Conservation (phyloP, 139 green algal genomes). For the Nannochloris sp. region DNA sequence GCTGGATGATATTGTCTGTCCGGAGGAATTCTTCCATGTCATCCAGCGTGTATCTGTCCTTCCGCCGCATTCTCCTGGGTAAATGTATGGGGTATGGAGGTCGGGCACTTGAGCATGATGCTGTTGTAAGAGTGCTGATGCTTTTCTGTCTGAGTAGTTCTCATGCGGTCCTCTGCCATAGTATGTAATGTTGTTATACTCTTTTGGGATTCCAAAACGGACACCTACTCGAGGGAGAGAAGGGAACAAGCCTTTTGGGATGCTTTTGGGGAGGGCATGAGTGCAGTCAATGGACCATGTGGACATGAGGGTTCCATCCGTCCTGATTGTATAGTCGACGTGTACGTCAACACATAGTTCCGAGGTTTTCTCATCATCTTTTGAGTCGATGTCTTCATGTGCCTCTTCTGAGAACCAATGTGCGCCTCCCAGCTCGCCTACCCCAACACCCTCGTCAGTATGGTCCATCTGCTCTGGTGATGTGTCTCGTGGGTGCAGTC, state of each 20-base stretch:
- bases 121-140: slow-evolving; percentile 25
- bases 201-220: slow-evolving; percentile 19
- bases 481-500: no score
- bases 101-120: slow-evolving; percentile 25
- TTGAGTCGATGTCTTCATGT: neutral
- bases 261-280: slow-evolving; percentile 41
- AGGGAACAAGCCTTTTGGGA: slow-evolving; percentile 25
- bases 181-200: neutral
- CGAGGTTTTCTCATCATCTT: neutral
- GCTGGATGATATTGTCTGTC: slow-evolving; percentile 7
- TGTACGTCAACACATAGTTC: slow-evolving; percentile 35
- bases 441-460: slow-evolving; percentile 25
- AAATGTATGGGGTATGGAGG: slow-evolving; percentile 80
- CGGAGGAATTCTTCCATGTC: slow-evolving; percentile 14
- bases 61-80: slow-evolving; percentile 67
- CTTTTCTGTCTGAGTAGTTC: slow-evolving; percentile 81
- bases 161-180: slow-evolving; percentile 81
- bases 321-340: slow-evolving; percentile 15
- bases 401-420: slow-evolving; percentile 48
- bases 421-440: slow-evolving; percentile 52
- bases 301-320: neutral
- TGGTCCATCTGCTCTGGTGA: neutral
- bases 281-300: slow-evolving; percentile 57
- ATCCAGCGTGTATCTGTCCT: slow-evolving; percentile 61
- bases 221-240: slow-evolving; percentile 64